A percentile compares a stretch with the other conserved stretches of the same genome.
Conservation (phyloP, 2,329 filamentous ascomycete genomes). For the Penicillium palitans region DNA sequence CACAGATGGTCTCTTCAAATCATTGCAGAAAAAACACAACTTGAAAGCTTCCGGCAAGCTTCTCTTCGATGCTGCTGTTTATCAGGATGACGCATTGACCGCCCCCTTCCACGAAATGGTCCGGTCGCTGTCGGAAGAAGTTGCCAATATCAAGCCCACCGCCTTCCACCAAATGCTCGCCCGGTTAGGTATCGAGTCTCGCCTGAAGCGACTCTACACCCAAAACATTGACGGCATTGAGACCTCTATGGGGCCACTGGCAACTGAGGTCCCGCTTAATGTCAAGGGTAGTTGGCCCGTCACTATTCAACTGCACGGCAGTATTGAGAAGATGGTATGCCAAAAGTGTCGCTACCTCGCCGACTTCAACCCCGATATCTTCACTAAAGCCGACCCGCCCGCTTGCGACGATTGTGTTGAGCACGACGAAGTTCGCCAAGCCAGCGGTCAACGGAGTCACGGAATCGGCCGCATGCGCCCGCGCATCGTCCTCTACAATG, state of each 20-base stretch:
- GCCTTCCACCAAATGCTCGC: conserved; percentile 92
- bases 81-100: conserved; percentile 86
- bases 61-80: conserved; percentile 95
- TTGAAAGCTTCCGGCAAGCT: conserved; percentile 92
- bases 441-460: conserved; percentile 84
- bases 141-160: conserved; percentile 75
- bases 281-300: conserved; percentile 88
- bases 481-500: conserved; percentile 95
- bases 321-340: conserved; percentile 93
- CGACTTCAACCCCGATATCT: conserved; percentile 74
- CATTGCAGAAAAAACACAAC: conserved; percentile 81
- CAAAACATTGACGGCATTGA: conserved; percentile 98
- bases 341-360: conserved; percentile 81
- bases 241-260: conserved; percentile 74
- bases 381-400: conserved; percentile 80
- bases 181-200: conserved; percentile 81
- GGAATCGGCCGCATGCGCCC: conserved; percentile 87
- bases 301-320: conserved; percentile 91
- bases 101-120: conserved; percentile 96
- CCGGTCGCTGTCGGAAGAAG: conserved; percentile 77
- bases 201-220: conserved; percentile 85
- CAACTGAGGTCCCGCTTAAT: conserved; percentile 77
- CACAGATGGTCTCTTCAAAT: conserved; percentile 82
- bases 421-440: conserved; percentile 73
- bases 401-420: conserved; percentile 73